These are phyloP conservation scores for Fusarium foetens DNA, from an alignment of 2,329 filamentous ascomycete genomes.

Conservation along the genomic window DNA sequence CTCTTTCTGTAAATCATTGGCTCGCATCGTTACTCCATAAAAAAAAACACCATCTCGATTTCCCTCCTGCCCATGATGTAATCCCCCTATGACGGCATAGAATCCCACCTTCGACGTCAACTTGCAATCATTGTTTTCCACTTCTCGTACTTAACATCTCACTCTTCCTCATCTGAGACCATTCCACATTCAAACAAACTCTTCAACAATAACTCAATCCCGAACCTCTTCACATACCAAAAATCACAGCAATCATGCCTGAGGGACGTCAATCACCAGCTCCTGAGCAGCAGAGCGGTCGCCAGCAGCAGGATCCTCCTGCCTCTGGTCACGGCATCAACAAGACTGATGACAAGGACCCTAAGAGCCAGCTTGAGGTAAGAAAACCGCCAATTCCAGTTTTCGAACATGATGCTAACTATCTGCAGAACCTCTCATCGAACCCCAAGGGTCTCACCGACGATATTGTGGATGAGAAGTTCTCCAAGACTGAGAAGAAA, in stretches of 20 bases:
- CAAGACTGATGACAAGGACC: constrained; percentile 57
- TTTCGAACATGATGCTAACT: not conserved
- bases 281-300: constrained; percentile 73
- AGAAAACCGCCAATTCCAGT: constrained; percentile 7
- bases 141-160: constrained; percentile 16
- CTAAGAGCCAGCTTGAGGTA: constrained; percentile 64
- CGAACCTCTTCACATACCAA: not conserved
- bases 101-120: constrained; percentile 41
- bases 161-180: not conserved
- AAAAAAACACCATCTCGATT: constrained; percentile 31
- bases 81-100: constrained; percentile 44
- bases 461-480: constrained; percentile 69
- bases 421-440: constrained; percentile 61
- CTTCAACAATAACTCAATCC: not conserved
- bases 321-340: constrained; percentile 68
- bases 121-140: constrained; percentile 28
- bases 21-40: not conserved
- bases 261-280: constrained; percentile 81
- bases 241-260: constrained; percentile 67
- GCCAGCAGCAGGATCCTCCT: constrained; percentile 69
- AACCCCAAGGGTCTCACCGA: constrained; percentile 76
- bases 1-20: not conserved
- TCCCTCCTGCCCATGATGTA: constrained; percentile 39
- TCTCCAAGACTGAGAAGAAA: constrained; percentile 58
- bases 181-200: constrained; percentile 1